Conservation (phyloP, 1,284 basidiomycete species). For the Termitomyces sp. region DNA sequence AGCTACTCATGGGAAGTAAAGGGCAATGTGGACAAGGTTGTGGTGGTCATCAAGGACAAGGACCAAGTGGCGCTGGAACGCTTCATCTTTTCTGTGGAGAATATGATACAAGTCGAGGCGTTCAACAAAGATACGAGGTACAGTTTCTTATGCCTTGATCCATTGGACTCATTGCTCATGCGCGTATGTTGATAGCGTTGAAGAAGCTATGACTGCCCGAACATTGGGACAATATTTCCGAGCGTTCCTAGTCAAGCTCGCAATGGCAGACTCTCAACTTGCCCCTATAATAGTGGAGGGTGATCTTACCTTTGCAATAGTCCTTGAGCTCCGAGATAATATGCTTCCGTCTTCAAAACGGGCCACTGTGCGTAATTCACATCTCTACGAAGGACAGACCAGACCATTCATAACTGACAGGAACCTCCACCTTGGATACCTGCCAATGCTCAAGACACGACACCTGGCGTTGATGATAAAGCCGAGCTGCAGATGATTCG, state of each 20-base stretch:
- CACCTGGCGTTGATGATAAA: constrained; percentile 48
- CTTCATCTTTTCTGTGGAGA: constrained; percentile 75
- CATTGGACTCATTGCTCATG: background rate
- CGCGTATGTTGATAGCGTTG: constrained; percentile 42
- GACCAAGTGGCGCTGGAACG: constrained; percentile 74
- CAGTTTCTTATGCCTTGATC: constrained; percentile 3
- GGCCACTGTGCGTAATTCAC: constrained; percentile 33
- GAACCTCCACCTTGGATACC: constrained; percentile 76
- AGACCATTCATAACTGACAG: constrained; percentile 21
- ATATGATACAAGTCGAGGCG: constrained; percentile 63
- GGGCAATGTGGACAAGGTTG: constrained; percentile 71
- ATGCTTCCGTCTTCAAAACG: constrained; percentile 50
- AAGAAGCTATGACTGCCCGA: constrained; percentile 58
- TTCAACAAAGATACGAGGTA: constrained; percentile 63
- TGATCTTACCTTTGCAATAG: constrained; percentile 76
- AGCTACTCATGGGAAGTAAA: constrained; percentile 23
- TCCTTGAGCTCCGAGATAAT: constrained; percentile 77
- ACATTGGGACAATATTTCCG: constrained; percentile 77
- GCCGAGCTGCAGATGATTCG: constrained; percentile 66
- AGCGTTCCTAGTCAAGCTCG: constrained; percentile 81
- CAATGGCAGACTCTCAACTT: constrained; percentile 76
- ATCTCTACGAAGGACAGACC: background rate
- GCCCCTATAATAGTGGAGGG: constrained; percentile 40
- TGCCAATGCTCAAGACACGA: constrained; percentile 61
- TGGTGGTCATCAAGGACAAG: constrained; percentile 76